Evolutionary conservation across 495 filamentous ascomycete species (phyloP).

Genomic region (Lophium mytilinum): DNA sequence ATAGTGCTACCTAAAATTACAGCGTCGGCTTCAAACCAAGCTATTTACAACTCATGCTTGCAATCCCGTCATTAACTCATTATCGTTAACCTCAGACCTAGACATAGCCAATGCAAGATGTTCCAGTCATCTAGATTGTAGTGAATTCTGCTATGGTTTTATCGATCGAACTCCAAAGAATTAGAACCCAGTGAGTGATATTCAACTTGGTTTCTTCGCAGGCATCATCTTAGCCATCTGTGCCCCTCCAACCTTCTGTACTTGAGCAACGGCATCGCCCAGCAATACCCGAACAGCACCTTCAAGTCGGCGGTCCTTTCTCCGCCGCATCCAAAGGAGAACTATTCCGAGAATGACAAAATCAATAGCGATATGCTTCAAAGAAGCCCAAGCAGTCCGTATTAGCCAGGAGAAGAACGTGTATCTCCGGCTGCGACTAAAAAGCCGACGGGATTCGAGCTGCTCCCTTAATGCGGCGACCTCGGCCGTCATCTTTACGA

Average conservation of each 20-base stretch:
- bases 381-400: constrained; percentile 60
- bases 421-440: constrained; percentile 45
- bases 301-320: constrained; percentile 70
- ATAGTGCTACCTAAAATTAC: too few species aligned
- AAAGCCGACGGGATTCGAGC: constrained; percentile 60
- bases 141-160: too few species aligned
- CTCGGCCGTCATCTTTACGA: constrained; percentile 86
- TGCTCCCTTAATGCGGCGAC: constrained; percentile 90
- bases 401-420: constrained; percentile 60
- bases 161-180: too few species aligned
- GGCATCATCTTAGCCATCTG: constrained; percentile 7
- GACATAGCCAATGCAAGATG: too few species aligned
- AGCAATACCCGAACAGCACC: constrained; percentile 61
- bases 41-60: too few species aligned
- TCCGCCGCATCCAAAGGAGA: constrained; percentile 69
- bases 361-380: constrained; percentile 70
- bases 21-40: too few species aligned
- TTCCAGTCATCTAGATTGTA: too few species aligned
- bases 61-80: too few species aligned
- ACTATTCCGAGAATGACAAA: constrained; percentile 58
- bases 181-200: not conserved
- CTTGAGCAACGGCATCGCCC: constrained; percentile 38
- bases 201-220: too few species aligned
- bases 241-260: constrained; percentile 30
- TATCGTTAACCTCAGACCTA: too few species aligned